A percentile compares a stretch with the other conserved stretches of the same genome.
Conservation (phyloP, 345 rosid species). For the Lumnitzera racemosa region DNA sequence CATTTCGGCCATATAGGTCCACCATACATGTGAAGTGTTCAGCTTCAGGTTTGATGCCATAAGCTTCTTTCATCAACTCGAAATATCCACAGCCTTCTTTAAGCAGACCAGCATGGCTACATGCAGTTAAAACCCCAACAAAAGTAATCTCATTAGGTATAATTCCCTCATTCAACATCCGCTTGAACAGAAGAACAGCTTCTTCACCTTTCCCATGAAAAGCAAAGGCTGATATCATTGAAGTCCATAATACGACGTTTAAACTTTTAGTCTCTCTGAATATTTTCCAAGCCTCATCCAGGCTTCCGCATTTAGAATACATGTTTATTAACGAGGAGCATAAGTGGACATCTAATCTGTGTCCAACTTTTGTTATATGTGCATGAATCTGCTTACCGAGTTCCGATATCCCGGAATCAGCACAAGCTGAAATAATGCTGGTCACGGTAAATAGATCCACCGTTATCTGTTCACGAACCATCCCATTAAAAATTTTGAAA, state of each 20-base stretch:
- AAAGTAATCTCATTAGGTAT: slow-evolving; percentile 41
- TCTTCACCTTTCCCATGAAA: slow-evolving; percentile 38
- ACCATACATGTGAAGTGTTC: slow-evolving; percentile 56
- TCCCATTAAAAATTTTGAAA: slow-evolving; percentile 24
- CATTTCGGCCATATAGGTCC: slow-evolving; percentile 50
- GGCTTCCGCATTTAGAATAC: slow-evolving; percentile 47
- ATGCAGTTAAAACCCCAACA: slow-evolving; percentile 45
- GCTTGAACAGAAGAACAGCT: slow-evolving; percentile 26
- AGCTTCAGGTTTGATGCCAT: slow-evolving; percentile 31
- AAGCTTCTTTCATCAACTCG: slow-evolving; percentile 32
- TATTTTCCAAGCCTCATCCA: slow-evolving; percentile 28
- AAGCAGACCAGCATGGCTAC: slow-evolving; percentile 45
- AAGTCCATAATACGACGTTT: slow-evolving; percentile 38
- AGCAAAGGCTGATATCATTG: slow-evolving; percentile 43
- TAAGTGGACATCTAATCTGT: slow-evolving; percentile 31
- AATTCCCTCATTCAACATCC: slow-evolving; percentile 24
- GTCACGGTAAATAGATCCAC: slow-evolving; percentile 38
- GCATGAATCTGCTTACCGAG: slow-evolving; percentile 44
- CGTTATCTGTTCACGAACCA: slow-evolving; percentile 21
- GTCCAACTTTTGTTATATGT: slow-evolving; percentile 34
- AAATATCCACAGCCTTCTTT: slow-evolving; percentile 39
- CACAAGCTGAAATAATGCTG: slow-evolving; percentile 43
- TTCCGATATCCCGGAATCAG: slow-evolving; percentile 24
- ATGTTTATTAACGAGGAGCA: slow-evolving; percentile 40
- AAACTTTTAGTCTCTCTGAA: slow-evolving; percentile 20